Evolutionary conservation across 1,139 yeast genomes (phyloP).

Genomic region (Tardiomyces blankii): DNA sequence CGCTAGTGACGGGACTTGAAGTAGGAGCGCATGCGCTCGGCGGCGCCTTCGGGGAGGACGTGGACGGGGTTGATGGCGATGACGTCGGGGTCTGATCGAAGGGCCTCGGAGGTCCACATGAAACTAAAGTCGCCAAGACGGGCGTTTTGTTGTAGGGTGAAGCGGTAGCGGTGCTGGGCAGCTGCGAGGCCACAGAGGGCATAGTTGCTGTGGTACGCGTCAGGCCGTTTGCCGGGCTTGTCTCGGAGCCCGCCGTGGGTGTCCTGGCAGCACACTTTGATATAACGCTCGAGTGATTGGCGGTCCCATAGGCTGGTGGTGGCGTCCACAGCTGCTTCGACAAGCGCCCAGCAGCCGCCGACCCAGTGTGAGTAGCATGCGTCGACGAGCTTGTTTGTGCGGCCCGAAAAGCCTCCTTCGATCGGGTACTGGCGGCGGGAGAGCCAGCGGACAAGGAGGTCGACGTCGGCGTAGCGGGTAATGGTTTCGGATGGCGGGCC

Average conservation of each 20-base stretch:
- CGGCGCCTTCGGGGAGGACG: slow-evolving; percentile 41
- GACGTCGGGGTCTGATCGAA: slow-evolving; percentile 14
- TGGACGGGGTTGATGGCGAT: slow-evolving; percentile 49
- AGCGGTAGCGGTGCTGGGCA: slow-evolving; percentile 43
- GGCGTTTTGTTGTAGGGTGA: slow-evolving; percentile 18
- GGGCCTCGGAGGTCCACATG: slow-evolving; percentile 15
- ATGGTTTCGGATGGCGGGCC: slow-evolving; percentile 26
- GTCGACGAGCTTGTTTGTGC: slow-evolving; percentile 89
- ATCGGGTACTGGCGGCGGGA: slow-evolving; percentile 51
- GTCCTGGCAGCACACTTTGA: slow-evolving; percentile 65
- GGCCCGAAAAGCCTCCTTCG: slow-evolving; percentile 84
- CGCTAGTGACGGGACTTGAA: slow-evolving; percentile 2
- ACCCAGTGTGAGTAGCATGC: slow-evolving; percentile 97
- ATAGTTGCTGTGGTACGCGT: slow-evolving; percentile 87
- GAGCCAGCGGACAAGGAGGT: slow-evolving; percentile 46
- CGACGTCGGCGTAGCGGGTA: slow-evolving; percentile 17
- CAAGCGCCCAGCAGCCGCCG: slow-evolving; percentile 61
- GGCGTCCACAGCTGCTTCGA: slow-evolving; percentile 37
- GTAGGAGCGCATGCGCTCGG: slow-evolving; percentile 19
- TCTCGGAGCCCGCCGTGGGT: slow-evolving; percentile 71
- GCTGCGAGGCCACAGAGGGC: slow-evolving; percentile 66
- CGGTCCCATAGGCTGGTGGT: slow-evolving; percentile 31
- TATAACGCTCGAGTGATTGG: slow-evolving; percentile 52
- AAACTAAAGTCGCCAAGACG: slow-evolving; percentile 19
- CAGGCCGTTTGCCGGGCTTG: slow-evolving; percentile 75